Evolutionary conservation across 306 rosid genomes (phyloP), one percentile per base, ranked within the genome.

Genomic region (Fragaria ananassa): DNA sequence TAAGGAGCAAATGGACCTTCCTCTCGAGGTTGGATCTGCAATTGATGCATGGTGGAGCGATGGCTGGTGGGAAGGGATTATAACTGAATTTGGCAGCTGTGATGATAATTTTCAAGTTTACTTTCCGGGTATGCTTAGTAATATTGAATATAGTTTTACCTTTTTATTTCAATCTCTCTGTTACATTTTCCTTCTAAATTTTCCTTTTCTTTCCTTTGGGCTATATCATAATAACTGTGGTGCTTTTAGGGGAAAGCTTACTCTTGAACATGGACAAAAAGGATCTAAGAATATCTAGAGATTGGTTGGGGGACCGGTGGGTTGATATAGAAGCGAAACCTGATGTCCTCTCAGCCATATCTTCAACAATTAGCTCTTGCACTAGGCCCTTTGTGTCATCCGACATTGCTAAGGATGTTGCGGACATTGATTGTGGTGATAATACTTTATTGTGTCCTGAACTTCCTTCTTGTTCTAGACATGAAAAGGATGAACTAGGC

Each of bases 11-110:
- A 72, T 71, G 10, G 91, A 83, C 78, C 81, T 76, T 63, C 84
- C 68, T 31, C 69, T 88, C 17, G 88, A 85, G 60, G 80, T 89
- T 39, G 99, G 99, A 71, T 80, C 79, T 65, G 96, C 97, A 46
- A 88, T 95, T 47, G 99, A 95, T 82, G 99, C 93, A 62, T 92
- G 97, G 99, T 95, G 99, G 99, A 92, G 99, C 50, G 99, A 95
- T 78, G 99, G 99, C 51, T 95, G 99, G 99, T 95, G 99, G 99
- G 99, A 95, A 86, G 99, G 99, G 37, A 88, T 92, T 80, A 85
- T 89, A 63, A 87, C 84, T 78, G 87, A 84, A 81, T 71, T 86
- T 75, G 90, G 86, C 12, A 47, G 82, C 79, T 58, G 81, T 14
- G 70, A 78, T 74, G 88, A 81, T 50, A 62, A 61, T 42, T 81